Base-by-base conservation (phyloP, 208 protist species). In the Lotmaria passim region DNA sequence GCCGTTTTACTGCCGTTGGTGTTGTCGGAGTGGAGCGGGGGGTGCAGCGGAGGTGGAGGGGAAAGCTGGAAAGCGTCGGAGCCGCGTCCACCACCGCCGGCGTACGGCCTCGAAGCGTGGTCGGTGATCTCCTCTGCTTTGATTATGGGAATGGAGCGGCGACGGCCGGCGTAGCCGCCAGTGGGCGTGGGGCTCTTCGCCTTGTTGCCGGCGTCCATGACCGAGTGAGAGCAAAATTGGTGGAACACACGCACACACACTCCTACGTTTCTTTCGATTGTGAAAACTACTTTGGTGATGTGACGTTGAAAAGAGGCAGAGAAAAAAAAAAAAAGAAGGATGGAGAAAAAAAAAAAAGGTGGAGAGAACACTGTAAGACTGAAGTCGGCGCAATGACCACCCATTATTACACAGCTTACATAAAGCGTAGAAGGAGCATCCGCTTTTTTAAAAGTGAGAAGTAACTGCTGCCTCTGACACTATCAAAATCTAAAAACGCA, bases 71-170 rank as follows among this genome's bases (percentile, higher is more conserved):
- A 38, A 30, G 44, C 15, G 2, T 63, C 57, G n/a, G 39, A 26
- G 36, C 33, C 17, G 41, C 57, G 41, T 3, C 57, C 57, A 12
- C 7, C 23, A 2, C 57, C 57, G 2, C 7, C 23, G 5, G 36
- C 5, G 7, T 1, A 11, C 10, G 43, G 57, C 50, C 11, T 47
- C n/a, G 56, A 41, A 19, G 47, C 6, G 44, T 51, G 36, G 33
- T 73, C 65, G 12, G 11, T 30, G 23, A 57, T n/a, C n/a, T 66
- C 70, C 31, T 65, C 62, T 7, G 53, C 56, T 7, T 50, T 15
- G 2, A 58, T 7, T 61, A 64, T 70, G 36, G 70, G 70, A 44
- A 60, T 70, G 46, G 53, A 51, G n/a, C 55, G 70, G 15, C 43
- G 51, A n/a, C 70, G 61, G 19, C 62, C 52, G 3, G 62, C 36